Evolutionary conservation across 345 rosid species (phyloP).

Genomic region (Bruguiera sexangula): DNA sequence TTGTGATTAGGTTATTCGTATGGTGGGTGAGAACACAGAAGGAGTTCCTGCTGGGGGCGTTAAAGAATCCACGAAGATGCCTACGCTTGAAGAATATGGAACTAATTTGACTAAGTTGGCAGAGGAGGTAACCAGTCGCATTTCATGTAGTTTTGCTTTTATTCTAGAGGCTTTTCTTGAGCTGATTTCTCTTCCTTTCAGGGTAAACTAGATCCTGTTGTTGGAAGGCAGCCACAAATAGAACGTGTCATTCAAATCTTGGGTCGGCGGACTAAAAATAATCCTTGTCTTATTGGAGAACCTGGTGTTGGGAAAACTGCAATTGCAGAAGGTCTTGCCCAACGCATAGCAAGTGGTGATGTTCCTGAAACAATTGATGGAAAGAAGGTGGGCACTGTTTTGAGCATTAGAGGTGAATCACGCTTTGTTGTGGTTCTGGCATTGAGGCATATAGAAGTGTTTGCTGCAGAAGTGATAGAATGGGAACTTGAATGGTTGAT

Average conservation of each 20-base stretch:
- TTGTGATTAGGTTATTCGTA: constrained; percentile 74
- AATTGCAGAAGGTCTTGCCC: constrained; percentile 99
- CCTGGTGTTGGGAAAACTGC: constrained; percentile 99
- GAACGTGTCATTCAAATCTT: constrained; percentile 94
- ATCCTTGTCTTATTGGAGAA: constrained; percentile 98
- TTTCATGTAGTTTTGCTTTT: constrained; percentile 1
- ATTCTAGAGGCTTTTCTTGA: background rate
- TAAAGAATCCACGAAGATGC: constrained; percentile 75
- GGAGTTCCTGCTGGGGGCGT: constrained; percentile 83
- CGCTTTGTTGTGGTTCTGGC: background rate
- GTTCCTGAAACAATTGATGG: constrained; percentile 98
- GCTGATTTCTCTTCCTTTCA: constrained; percentile 22
- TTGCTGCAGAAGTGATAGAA: background rate
- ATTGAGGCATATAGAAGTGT: background rate
- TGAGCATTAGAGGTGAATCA: background rate
- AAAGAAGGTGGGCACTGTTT: constrained; percentile 60
- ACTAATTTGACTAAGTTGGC: constrained; percentile 96
- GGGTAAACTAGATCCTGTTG: constrained; percentile 99
- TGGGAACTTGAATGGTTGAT: background rate
- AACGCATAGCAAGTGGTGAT: constrained; percentile 86
- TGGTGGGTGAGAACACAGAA: constrained; percentile 95
- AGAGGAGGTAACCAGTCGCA: constrained; percentile 62
- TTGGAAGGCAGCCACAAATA: constrained; percentile 94
- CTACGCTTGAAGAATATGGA: constrained; percentile 98
- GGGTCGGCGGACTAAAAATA: constrained; percentile 96